Conservation (phyloP, 2,329 filamentous ascomycete species). For the Cladophialophora exuberans region DNA sequence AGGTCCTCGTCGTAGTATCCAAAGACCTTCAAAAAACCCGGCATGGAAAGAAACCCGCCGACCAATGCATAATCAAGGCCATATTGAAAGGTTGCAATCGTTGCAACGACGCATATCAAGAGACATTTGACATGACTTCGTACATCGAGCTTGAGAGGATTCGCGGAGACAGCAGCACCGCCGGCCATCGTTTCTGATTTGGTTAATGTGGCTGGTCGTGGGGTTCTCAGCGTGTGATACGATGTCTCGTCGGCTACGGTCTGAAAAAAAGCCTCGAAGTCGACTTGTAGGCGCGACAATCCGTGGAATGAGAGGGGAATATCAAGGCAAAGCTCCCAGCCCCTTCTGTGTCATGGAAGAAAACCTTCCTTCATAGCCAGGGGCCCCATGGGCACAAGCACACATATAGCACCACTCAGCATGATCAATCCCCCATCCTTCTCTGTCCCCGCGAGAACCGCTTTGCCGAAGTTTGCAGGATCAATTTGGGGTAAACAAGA, state of each 20-base stretch:
- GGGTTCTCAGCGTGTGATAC: neutral
- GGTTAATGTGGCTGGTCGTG: no score
- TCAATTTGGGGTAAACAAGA: neutral
- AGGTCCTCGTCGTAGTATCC: conserved; percentile 50
- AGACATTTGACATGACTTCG: conserved; percentile 48
- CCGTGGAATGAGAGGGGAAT: no score
- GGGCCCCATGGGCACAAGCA: no score
- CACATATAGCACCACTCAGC: neutral
- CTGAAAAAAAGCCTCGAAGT: no score
- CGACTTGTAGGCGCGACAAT: no score
- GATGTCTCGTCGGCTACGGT: neutral
- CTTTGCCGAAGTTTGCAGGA: neutral
- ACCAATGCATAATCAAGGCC: conserved; percentile 52
- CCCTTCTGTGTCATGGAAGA: no score
- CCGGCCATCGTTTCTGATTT: conserved; percentile 15
- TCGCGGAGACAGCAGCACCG: conserved; percentile 22
- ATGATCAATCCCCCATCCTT: neutral
- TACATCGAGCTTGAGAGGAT: conserved; percentile 27
- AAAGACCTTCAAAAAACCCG: conserved; percentile 56
- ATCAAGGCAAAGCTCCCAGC: no score
- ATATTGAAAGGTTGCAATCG: conserved; percentile 57
- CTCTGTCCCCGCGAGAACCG: no score
- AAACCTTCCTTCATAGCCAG: no score
- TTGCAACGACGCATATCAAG: conserved; percentile 50
- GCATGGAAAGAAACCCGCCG: conserved; percentile 54